Conservation (phyloP, 306 rosid genomes). For the Erythrophleum fordii region DNA sequence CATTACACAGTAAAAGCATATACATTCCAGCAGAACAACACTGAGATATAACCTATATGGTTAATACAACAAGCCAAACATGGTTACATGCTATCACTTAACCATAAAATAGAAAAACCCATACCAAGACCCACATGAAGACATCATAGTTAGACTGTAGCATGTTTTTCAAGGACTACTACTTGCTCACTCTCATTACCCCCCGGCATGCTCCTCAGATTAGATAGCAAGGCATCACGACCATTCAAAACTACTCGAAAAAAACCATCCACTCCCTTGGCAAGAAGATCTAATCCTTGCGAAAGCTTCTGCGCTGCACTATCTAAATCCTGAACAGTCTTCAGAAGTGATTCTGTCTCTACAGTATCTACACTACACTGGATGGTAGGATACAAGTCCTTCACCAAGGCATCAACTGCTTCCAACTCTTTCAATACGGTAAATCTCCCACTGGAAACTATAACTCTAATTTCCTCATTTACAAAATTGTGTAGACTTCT, state of each 20-base stretch:
- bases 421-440: conserved; percentile 64
- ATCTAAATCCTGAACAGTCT: conserved; percentile 51
- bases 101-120: conserved; percentile 34
- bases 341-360: conserved; percentile 41
- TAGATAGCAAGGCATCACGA: conserved; percentile 71
- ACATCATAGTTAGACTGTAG: conserved; percentile 32
- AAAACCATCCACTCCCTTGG: conserved; percentile 72
- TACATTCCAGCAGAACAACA: conserved; percentile 36
- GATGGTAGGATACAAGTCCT: conserved; percentile 60
- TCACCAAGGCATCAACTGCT: conserved; percentile 60
- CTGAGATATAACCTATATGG: too few species aligned
- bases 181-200: conserved; percentile 39
- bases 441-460: conserved; percentile 49
- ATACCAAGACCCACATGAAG: conserved; percentile 28
- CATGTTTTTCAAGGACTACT: conserved; percentile 39
- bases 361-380: conserved; percentile 47
- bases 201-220: conserved; percentile 46
- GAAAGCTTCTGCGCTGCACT: conserved; percentile 55
- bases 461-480: conserved; percentile 63
- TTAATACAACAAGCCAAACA: conserved; percentile 38
- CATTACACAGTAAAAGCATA: conserved; percentile 43
- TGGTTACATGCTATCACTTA: conserved; percentile 21
- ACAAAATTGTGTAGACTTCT: conserved; percentile 60
- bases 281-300: conserved; percentile 71
- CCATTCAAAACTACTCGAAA: conserved; percentile 65